A percentile compares a stretch with the other conserved stretches of the same genome.
phyloP scores from a whole-genome alignment of 768 basidiomycete genomes.

The Xerocomellus amylosporus region DNA sequence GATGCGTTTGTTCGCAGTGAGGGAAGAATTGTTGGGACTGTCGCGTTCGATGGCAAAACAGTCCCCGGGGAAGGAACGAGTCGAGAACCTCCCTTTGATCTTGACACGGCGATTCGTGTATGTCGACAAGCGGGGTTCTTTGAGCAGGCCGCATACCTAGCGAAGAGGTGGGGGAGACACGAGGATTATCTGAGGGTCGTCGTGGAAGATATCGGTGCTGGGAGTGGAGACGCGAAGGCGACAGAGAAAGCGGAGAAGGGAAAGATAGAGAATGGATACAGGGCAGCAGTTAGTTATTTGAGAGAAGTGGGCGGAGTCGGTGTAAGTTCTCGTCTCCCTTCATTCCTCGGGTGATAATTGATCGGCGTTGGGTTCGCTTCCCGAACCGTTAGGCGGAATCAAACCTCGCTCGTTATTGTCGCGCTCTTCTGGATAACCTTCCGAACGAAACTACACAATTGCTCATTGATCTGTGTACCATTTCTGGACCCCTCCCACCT shows the following conservation, averaged over 20 bases:
- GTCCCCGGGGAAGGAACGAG: conserved; percentile 39
- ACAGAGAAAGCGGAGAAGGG: conserved; percentile 17
- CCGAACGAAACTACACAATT: conserved; percentile 89
- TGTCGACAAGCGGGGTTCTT: conserved; percentile 97
- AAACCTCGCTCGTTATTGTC: conserved; percentile 84
- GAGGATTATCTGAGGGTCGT: conserved; percentile 93
- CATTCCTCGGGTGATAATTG: neutral
- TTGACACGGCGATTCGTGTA: conserved; percentile 95
- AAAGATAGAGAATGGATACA: conserved; percentile 47
- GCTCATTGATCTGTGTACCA: conserved; percentile 89
- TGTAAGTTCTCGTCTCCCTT: conserved; percentile 45
- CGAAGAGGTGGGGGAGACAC: conserved; percentile 85
- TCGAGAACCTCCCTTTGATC: conserved; percentile 87
- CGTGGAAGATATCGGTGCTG: conserved; percentile 78
- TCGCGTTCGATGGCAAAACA: conserved; percentile 16
- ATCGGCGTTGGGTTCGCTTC: neutral
- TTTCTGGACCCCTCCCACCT: conserved; percentile 46
- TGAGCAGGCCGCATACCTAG: conserved; percentile 91
- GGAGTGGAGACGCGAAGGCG: conserved; percentile 4
- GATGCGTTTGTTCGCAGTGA: conserved; percentile 93
- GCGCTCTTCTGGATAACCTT: conserved; percentile 75
- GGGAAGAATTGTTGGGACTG: conserved; percentile 43
- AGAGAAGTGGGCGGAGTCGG: conserved; percentile 73
- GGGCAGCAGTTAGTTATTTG: conserved; percentile 79
- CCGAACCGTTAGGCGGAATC: conserved; percentile 67